A percentile compares a stretch with the other conserved stretches of the same genome.
Evolutionary conservation across 2,329 filamentous ascomycete species (phyloP).

Genomic region (Xylaria hypoxylon): DNA sequence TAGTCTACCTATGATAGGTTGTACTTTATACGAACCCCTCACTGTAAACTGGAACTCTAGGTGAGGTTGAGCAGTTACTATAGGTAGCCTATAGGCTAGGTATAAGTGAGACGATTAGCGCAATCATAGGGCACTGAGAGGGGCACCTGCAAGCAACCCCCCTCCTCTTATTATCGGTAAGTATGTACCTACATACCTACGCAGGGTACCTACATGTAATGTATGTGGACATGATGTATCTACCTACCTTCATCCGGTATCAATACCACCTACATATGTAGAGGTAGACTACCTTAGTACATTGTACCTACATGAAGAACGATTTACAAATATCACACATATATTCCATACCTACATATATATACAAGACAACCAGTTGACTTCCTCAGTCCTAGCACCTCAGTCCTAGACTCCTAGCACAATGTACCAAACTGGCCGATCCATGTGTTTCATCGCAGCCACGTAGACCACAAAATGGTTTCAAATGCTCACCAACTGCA

Average conservation of each 20-base stretch:
- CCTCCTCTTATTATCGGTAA: neutral
- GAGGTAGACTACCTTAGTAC: too few relatives aligned
- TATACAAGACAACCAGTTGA: slow-evolving; percentile 3
- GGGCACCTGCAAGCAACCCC: too few relatives aligned
- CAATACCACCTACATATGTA: neutral
- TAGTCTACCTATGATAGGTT: neutral
- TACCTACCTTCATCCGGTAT: slow-evolving; percentile 5
- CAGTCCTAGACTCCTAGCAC: too few relatives aligned
- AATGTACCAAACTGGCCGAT: slow-evolving; percentile 15
- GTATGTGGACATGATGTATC: too few relatives aligned
- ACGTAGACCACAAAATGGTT: slow-evolving; percentile 20
- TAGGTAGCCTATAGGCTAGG: too few relatives aligned
- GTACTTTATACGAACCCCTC: slow-evolving; percentile 14
- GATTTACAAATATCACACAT: slow-evolving; percentile 4
- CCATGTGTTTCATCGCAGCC: slow-evolving; percentile 31
- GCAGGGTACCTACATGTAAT: too few relatives aligned
- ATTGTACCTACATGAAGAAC: neutral
- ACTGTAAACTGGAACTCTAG: neutral
- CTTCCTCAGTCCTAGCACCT: slow-evolving; percentile 18
- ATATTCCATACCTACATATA: neutral
- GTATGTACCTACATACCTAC: slow-evolving; percentile 12
- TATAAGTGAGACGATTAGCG: slow-evolving; percentile 18
- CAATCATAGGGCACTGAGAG: slow-evolving; percentile 2
- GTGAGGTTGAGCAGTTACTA: slow-evolving; percentile 14
- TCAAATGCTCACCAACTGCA: slow-evolving; percentile 18